Evolutionary conservation across 352 stramenopile species (phyloP), one percentile per base, ranked within the genome.

Genomic region (Halophytophthora batemanensis): DNA sequence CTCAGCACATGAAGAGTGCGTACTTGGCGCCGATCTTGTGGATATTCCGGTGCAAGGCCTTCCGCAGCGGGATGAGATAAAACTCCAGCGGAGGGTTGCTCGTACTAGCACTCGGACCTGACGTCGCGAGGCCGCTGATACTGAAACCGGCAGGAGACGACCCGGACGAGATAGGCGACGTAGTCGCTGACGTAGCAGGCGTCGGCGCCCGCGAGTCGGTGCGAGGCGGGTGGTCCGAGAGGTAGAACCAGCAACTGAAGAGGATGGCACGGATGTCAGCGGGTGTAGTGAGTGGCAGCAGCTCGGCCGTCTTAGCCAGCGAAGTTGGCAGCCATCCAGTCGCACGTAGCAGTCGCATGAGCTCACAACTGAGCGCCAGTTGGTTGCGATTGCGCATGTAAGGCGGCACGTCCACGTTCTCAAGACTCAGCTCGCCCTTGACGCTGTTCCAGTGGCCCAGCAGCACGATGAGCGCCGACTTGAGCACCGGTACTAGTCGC

Each of bases 181-280:
- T 62, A 2, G 70, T 61, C 5, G 70, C 63, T 0, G 70, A 81
- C 21, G 73, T 76, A 3, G 65, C 65, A 6, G 73, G 73, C 17
- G 73, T 81, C 0, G 66, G 59, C 0, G 57, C 72, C 17, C 61
- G 47, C 0, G 63, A 71, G 3, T 64, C 65, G 11, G 35, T 45
- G 1, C 48, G 62, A 6, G 83, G 83, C 7, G 83, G 81, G 23
- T 90, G 75, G 43, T 93, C 82, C 1, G 74, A 73, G 38, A 93
- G 68, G 54, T 85, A 93, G 51, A 87, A 89, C 83, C 83, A 93
- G 53, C 80, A 88, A 57, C 77, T 87, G 31, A 90, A 89, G 34
- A 93, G 71, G 48, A 93, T 88, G 1, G 62, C 64, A 19, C 83
- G 81, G 33, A 92, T 86, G 36, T 93, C 83, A 6, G 66, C 66